Base-by-base conservation (phyloP, 768 basidiomycete species). In the Mycena rebaudengoi region DNA sequence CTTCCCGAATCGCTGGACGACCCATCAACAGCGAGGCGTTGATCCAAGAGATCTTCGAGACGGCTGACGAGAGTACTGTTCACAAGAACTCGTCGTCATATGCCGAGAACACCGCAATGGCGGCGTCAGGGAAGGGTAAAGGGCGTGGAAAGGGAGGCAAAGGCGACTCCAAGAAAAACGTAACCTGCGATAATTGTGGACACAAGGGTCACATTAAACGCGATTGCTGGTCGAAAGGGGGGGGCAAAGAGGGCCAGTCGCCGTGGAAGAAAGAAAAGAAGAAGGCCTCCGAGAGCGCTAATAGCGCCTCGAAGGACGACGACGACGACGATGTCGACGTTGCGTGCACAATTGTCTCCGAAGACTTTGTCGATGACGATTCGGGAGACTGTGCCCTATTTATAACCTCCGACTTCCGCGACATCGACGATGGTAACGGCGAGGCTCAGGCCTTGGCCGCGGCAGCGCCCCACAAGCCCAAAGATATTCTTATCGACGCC, bases 231-330 rank as follows among this genome's bases (percentile, higher is more conserved):
- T 25, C 45, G 14, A 48, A 48, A 29, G 45, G 45, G 7, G 48
- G 48, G 58, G 77, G 76, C 49, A 70, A 68, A 33, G 76, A 79
- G 60, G 79, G 76, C 28, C 72, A 78, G 60, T 70, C 72, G 49
- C 76, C 71, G 4, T 71, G 70, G 52, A 66, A 65, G 56, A 49
- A 61, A 44, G 53, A 69, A 64, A 68, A 73, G 45, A 45, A 56
- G 30, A 57, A 53, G 37, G 28, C 70, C 45, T 25, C 45, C 45
- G 45, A 48, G 18, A 66, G 66, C 23, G 49, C 33, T 32, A 64
- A 58, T 48, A 53, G 48, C 18, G 48, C 57, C 39, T 23, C 53
- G 8, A 66, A 62, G 44, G 60, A 64, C 7, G 57, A 64, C n/a
- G 32, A 50, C 11, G 62, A 69, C 37, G 62, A 53, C 37, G 65